Evolutionary conservation across 768 basidiomycete genomes (phyloP).

Genomic region (Pisolithus sp.): DNA sequence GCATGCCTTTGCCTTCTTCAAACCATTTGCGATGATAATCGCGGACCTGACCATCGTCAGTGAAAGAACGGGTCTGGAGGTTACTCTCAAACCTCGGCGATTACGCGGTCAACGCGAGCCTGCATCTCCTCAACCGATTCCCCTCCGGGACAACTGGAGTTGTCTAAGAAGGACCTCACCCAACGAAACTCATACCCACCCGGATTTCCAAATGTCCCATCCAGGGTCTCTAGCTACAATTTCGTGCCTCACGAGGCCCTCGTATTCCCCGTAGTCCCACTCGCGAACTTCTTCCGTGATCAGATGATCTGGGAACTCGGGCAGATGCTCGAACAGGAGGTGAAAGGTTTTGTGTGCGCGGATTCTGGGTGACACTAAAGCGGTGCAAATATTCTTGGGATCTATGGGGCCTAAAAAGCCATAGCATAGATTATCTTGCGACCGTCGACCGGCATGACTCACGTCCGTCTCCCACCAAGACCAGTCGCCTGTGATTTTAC

Average conservation of each 20-base stretch:
- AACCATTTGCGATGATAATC: conserved; percentile 66
- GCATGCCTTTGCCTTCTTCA: conserved; percentile 56
- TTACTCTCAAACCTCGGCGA: conserved; percentile 49
- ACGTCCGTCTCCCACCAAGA: conserved; percentile 76
- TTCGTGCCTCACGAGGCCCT: conserved; percentile 75
- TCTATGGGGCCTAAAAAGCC: conserved; percentile 59
- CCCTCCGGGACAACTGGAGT: conserved; percentile 73
- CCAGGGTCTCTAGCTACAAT: conserved; percentile 52
- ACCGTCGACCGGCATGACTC: conserved; percentile 26
- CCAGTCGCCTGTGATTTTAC: conserved; percentile 55
- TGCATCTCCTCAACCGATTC: conserved; percentile 81
- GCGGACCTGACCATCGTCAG: conserved; percentile 44
- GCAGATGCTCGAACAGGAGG: conserved; percentile 56
- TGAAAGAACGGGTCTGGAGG: background rate
- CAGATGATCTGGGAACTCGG: conserved; percentile 42
- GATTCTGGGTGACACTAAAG: conserved; percentile 80
- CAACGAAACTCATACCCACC: conserved; percentile 35
- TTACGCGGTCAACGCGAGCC: conserved; percentile 68
- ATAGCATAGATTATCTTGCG: background rate
- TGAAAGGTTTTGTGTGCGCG: conserved; percentile 86
- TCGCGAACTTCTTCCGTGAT: conserved; percentile 67
- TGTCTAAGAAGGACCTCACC: conserved; percentile 1
- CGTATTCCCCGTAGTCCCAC: conserved; percentile 92
- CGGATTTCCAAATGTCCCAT: conserved; percentile 87
- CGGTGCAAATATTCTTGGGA: conserved; percentile 66